Base-by-base conservation (phyloP, 1,284 basidiomycete genomes). In the Puccinia novopanici region DNA sequence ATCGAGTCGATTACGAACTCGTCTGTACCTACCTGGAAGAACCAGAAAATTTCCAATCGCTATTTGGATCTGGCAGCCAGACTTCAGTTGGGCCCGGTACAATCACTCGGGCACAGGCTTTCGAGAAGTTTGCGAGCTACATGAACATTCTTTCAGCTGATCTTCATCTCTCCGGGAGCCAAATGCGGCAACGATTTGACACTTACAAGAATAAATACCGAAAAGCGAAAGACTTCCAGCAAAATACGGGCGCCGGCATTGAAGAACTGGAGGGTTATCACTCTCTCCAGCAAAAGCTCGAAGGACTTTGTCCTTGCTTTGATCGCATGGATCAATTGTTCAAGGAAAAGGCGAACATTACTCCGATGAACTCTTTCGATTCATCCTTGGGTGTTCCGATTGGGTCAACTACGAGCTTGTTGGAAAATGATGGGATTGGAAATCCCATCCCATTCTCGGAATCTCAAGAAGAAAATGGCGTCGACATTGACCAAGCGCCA, bases 291-390 rank as follows among this genome's bases (percentile, higher is more conserved):
- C 63, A 70, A 13, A 70, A 70, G n/a, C 45, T 70, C 1, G 27
- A 70, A 9, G 27, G 5, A 6, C 42, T 45, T 6, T 68, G 37
- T 37, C 65, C 40, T 15, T 68, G 67, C n/a, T 70, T 27, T 34
- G 30, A 70, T 2, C 22, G 48, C 0, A n/a, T 70, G 40, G 67
- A 70, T 50, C 45, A 42, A 9, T 48, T 70, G 6, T 70, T 70
- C 45, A 70, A 50, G 19, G 42, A 70, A 9, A 70, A 70, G 19
- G 42, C 42, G 30, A 70, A 70, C 27, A 52, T 70, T 34, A 70
- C 42, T 0, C 4, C 67, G 4, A 70, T 70, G 67, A 22, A 10
- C 15, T 13, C n/a, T 1, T 70, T 70, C 30, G 67, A 70, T 70
- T 50, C 67, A 4, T 9, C 61, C 12, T 17, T 42, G 34, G 40